These are phyloP conservation scores for Talaromyces nanjingensis DNA, from an alignment of 495 filamentous ascomycete genomes.

Conservation along the genomic window DNA sequence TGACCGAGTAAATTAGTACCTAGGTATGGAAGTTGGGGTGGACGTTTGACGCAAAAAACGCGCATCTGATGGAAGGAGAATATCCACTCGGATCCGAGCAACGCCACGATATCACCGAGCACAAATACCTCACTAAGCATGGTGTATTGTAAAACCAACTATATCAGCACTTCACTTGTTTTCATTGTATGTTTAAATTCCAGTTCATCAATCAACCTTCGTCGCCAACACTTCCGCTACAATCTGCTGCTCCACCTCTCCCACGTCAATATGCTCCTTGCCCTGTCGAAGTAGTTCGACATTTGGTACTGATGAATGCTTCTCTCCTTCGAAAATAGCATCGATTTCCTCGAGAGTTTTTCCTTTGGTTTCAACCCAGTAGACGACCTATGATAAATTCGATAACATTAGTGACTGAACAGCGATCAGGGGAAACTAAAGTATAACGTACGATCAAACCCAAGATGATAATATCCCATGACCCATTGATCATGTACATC, in stretches of 20 bases:
- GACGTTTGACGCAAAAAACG: background rate
- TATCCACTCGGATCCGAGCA: background rate
- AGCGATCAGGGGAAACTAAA: background rate
- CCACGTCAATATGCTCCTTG: constrained; percentile 17
- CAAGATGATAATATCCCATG: constrained; percentile 19
- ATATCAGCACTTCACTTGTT: background rate
- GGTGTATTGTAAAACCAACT: background rate
- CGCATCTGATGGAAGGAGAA: background rate
- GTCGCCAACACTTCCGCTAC: background rate
- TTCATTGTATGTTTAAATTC: background rate
- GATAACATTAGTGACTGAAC: background rate
- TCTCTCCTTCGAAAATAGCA: constrained; percentile 29
- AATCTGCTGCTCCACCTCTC: constrained; percentile 15
- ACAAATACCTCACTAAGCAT: background rate
- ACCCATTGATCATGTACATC: constrained; percentile 21
- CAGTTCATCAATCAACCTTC: background rate
- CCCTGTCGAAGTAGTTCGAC: constrained; percentile 31
- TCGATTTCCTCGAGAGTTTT: constrained; percentile 51
- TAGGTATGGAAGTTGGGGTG: background rate
- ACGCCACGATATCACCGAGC: background rate
- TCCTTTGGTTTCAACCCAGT: constrained; percentile 46
- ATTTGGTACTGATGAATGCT: constrained; percentile 37
- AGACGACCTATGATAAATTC: constrained; percentile 10
- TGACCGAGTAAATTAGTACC: background rate
- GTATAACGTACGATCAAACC: constrained; percentile 16